phyloP scores from a whole-genome alignment of 345 rosid species.

The Hibiscus mutabilis region DNA sequence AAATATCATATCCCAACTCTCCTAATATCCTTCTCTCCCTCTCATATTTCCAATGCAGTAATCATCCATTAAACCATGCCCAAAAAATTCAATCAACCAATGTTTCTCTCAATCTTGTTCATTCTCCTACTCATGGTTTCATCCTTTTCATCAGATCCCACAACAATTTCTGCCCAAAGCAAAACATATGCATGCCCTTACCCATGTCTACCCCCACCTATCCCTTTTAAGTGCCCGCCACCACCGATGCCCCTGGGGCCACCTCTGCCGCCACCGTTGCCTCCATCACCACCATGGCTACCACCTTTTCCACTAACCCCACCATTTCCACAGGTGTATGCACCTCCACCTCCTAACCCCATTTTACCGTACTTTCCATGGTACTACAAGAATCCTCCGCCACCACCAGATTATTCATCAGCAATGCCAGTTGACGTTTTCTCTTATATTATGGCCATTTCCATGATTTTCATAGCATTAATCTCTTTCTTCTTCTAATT shows the following conservation, averaged over 20 bases:
- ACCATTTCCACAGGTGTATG: not conserved
- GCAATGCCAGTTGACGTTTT: not conserved
- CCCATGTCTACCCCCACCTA: slow-evolving; percentile 37
- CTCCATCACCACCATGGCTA: not conserved
- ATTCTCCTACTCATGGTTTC: not conserved
- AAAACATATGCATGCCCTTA: slow-evolving; percentile 19
- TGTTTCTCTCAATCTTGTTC: slow-evolving; percentile 8
- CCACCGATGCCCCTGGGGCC: slow-evolving; percentile 16
- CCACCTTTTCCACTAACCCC: not conserved
- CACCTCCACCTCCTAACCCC: slow-evolving; percentile 56
- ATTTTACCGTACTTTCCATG: slow-evolving; percentile 44
- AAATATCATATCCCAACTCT: slow-evolving; percentile 1
- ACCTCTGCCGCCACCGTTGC: not conserved
- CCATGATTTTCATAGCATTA: not conserved
- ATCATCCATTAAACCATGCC: slow-evolving; percentile 9
- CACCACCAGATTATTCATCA: slow-evolving; percentile 11
- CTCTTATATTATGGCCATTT: not conserved
- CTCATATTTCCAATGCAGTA: not conserved
- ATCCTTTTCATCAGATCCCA: slow-evolving; percentile 10
- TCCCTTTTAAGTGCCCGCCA: slow-evolving; percentile 25
- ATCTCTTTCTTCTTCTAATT: not conserved
- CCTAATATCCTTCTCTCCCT: not conserved
- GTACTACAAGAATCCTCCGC: slow-evolving; percentile 47
- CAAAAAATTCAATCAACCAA: not conserved
- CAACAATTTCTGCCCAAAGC: not conserved